These are phyloP conservation scores for Calycina marina DNA, from an alignment of 2,329 filamentous ascomycete species.

Conservation along the genomic window DNA sequence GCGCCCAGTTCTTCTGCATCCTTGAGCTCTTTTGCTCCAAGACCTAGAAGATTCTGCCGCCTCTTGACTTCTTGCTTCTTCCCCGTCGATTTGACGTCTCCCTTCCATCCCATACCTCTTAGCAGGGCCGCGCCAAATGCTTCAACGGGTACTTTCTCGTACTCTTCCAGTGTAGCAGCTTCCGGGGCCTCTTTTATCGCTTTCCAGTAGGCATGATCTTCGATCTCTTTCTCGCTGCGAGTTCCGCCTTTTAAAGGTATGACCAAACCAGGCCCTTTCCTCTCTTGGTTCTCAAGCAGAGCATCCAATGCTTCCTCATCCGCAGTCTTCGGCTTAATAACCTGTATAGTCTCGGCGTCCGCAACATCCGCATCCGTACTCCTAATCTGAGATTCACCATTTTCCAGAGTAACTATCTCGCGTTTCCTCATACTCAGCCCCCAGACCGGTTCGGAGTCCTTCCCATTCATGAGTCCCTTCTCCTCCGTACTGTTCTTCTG, in stretches of 20 bases:
- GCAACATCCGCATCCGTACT: too few species aligned
- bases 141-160: slow-evolving; percentile 79
- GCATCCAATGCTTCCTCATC: slow-evolving; percentile 56
- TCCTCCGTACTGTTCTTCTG: slow-evolving; percentile 21
- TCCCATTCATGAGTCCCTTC: slow-evolving; percentile 34
- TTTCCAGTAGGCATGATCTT: slow-evolving; percentile 52
- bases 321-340: slow-evolving; percentile 27
- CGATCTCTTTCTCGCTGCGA: slow-evolving; percentile 27
- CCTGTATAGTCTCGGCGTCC: slow-evolving; percentile 8
- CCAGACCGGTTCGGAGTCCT: slow-evolving; percentile 25
- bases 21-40: slow-evolving; percentile 74
- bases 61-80: slow-evolving; percentile 53
- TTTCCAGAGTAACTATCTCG: slow-evolving; percentile 9
- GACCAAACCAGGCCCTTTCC: slow-evolving; percentile 32
- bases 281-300: slow-evolving; percentile 40
- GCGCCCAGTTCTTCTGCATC: slow-evolving; percentile 59
- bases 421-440: slow-evolving; percentile 33
- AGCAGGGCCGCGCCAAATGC: slow-evolving; percentile 87
- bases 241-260: slow-evolving; percentile 28
- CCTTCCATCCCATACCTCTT: slow-evolving; percentile 92
- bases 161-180: slow-evolving; percentile 65
- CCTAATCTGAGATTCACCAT: too few species aligned
- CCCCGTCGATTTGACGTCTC: slow-evolving; percentile 35
- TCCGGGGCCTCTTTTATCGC: slow-evolving; percentile 63
- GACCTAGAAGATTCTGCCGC: slow-evolving; percentile 68